These are phyloP conservation scores for Ceratocystis variospora DNA, from an alignment of 2,329 filamentous ascomycete genomes.

Conservation along the genomic window DNA sequence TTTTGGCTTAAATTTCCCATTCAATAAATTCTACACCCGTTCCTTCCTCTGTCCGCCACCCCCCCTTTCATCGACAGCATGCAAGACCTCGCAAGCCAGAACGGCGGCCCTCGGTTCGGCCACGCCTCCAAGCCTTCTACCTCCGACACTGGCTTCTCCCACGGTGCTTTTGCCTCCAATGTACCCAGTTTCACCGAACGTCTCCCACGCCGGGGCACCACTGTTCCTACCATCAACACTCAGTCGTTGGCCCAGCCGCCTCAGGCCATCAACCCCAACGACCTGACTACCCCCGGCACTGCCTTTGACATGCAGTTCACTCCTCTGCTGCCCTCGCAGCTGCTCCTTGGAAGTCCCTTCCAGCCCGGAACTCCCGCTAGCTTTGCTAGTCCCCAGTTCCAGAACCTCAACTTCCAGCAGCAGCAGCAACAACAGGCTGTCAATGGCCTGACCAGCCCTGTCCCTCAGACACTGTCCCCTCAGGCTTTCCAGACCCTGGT, in stretches of 20 bases:
- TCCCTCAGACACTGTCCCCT: conserved; percentile 65
- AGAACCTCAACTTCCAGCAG: conserved; percentile 66
- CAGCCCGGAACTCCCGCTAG: conserved; percentile 85
- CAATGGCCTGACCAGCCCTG: conserved; percentile 57
- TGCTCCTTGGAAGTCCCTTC: conserved; percentile 90
- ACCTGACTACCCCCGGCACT: conserved; percentile 75
- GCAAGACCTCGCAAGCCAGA: conserved; percentile 66
- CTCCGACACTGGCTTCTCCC: conserved; percentile 80
- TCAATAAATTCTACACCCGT: neutral
- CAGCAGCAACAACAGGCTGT: conserved; percentile 39
- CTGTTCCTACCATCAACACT: conserved; percentile 89
- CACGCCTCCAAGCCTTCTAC: conserved; percentile 69
- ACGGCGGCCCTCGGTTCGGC: conserved; percentile 50
- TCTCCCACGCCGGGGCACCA: conserved; percentile 63
- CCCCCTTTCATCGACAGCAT: conserved; percentile 51
- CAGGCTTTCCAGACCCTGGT: conserved; percentile 74
- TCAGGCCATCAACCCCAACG: conserved; percentile 40
- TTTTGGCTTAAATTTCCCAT: neutral
- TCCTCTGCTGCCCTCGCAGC: conserved; percentile 81
- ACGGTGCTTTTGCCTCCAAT: conserved; percentile 83
- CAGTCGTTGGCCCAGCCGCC: conserved; percentile 42
- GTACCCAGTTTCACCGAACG: conserved; percentile 73
- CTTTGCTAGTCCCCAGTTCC: conserved; percentile 84
- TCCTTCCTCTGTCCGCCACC: neutral
- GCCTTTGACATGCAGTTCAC: conserved; percentile 98